Conservation (phyloP, 768 basidiomycete genomes). For the Psilocybe sp. region DNA sequence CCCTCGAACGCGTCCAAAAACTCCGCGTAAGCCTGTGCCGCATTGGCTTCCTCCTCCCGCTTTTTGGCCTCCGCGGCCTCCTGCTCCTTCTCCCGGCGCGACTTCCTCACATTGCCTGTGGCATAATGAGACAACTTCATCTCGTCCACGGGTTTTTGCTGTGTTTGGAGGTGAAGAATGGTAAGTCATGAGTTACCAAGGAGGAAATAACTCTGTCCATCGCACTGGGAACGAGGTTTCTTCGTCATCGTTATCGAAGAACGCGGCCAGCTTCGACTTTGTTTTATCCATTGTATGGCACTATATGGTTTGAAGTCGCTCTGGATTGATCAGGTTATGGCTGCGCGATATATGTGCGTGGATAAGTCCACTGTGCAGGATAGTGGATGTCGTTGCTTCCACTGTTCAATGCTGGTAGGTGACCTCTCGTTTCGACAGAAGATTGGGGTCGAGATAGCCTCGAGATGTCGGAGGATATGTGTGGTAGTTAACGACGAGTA, state of each 20-base stretch:
- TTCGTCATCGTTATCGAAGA: slow-evolving; percentile 85
- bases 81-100: slow-evolving; percentile 87
- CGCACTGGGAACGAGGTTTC: slow-evolving; percentile 89
- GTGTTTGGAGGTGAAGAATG: slow-evolving; percentile 42
- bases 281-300: slow-evolving; percentile 60
- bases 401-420: too few species aligned
- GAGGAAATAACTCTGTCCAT: slow-evolving; percentile 70
- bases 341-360: not conserved
- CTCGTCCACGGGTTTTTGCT: slow-evolving; percentile 86
- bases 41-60: slow-evolving; percentile 76
- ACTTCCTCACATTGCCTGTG: slow-evolving; percentile 85
- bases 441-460: too few species aligned
- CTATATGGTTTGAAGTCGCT: not conserved
- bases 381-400: too few species aligned
- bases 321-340: not conserved
- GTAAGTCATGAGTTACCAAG: slow-evolving; percentile 54
- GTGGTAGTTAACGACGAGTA: too few species aligned
- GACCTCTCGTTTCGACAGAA: too few species aligned
- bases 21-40: slow-evolving; percentile 78
- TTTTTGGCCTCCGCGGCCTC: slow-evolving; percentile 91
- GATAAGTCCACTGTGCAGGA: too few species aligned
- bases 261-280: slow-evolving; percentile 67
- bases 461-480: too few species aligned
- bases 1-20: slow-evolving; percentile 85
- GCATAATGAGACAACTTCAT: slow-evolving; percentile 84